Evolutionary conservation across 257 asterid species (phyloP).

Genomic region (Lycium ferocissimum): DNA sequence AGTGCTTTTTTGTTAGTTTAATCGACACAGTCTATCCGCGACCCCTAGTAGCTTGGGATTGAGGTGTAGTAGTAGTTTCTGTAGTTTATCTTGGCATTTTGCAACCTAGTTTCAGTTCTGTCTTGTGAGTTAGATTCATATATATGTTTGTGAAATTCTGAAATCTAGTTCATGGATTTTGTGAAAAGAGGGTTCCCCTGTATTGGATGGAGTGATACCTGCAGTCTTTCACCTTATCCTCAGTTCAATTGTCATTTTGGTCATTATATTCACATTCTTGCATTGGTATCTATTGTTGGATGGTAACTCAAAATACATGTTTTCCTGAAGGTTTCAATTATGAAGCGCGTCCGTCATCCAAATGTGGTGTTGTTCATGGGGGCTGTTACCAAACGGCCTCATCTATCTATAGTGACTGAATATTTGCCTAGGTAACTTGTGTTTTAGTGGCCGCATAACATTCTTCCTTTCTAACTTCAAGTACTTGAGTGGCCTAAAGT

Average conservation of each 20-base stretch:
- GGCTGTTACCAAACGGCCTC: slow-evolving; percentile 91
- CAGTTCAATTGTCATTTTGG: background rate
- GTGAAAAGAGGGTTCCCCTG: background rate
- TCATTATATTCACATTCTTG: slow-evolving; percentile 5
- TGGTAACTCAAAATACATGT: slow-evolving; percentile 14
- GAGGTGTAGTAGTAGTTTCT: background rate
- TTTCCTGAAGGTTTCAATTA: slow-evolving; percentile 80
- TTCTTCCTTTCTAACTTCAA: background rate
- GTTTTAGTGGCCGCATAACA: slow-evolving; percentile 11
- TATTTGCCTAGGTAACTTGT: slow-evolving; percentile 82
- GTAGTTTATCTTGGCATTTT: background rate
- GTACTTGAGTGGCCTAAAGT: background rate
- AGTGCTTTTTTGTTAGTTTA: background rate
- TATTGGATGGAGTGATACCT: background rate
- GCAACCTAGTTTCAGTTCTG: background rate
- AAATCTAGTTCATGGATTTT: slow-evolving; percentile 7
- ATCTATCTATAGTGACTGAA: slow-evolving; percentile 93
- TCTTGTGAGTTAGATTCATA: background rate
- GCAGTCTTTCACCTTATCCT: background rate
- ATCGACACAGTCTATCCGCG: background rate
- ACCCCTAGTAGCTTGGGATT: background rate
- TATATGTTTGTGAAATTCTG: slow-evolving; percentile 5
- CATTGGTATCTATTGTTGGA: slow-evolving; percentile 13
- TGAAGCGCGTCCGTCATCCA: slow-evolving; percentile 99
- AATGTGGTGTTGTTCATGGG: slow-evolving; percentile 99